A percentile compares a stretch with the other conserved stretches of the same genome.
Evolutionary conservation across 2,329 filamentous ascomycete species (phyloP).

Genomic region (Ophiostoma australiae): DNA sequence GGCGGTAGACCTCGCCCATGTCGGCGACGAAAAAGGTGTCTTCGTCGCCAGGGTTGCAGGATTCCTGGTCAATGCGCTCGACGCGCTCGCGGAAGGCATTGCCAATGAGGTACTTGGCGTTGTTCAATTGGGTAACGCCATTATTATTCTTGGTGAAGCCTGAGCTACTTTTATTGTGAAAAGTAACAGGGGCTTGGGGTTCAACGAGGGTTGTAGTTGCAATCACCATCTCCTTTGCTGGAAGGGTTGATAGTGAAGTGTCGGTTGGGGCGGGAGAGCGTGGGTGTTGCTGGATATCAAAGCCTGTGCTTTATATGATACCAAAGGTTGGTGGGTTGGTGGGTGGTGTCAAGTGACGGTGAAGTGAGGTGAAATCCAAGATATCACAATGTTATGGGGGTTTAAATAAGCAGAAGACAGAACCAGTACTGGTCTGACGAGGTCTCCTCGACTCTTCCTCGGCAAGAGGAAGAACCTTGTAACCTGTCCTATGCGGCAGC

Average conservation of each 20-base stretch:
- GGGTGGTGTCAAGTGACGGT: neutral
- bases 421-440: conserved; percentile 86
- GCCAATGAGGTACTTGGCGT: conserved; percentile 76
- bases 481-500: conserved; percentile 99
- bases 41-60: conserved; percentile 87
- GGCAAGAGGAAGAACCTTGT: conserved; percentile 96
- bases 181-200: conserved; percentile 46
- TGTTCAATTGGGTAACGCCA: conserved; percentile 37
- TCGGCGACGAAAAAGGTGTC: conserved; percentile 98
- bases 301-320: neutral
- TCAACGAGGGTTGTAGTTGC: conserved; percentile 54
- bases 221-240: conserved; percentile 56
- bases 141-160: conserved; percentile 45
- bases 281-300: neutral
- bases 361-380: conserved; percentile 21
- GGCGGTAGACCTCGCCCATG: conserved; percentile 96
- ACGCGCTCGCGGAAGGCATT: conserved; percentile 82
- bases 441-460: conserved; percentile 99
- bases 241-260: neutral
- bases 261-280: neutral
- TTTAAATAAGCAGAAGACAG: conserved; percentile 90
- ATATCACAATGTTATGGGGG: conserved; percentile 70
- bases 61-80: conserved; percentile 76
- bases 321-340: neutral
- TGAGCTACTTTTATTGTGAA: conserved; percentile 44